A percentile compares a stretch with the other conserved stretches of the same genome.
Evolutionary conservation across 345 rosid species (phyloP).

Genomic region (Hypericum androsaemum): DNA sequence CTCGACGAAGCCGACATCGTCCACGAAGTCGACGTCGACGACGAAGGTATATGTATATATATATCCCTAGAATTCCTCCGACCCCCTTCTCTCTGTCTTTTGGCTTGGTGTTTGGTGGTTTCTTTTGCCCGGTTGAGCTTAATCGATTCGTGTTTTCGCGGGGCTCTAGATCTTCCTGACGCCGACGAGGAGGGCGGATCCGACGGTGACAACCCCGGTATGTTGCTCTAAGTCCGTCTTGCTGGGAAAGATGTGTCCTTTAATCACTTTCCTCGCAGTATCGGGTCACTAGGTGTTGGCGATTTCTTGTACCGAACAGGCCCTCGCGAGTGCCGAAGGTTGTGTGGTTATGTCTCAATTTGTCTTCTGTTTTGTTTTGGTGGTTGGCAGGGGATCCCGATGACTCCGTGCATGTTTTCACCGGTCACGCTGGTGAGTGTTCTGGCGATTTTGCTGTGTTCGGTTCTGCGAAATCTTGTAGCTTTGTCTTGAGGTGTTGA

Average conservation of each 20-base stretch:
- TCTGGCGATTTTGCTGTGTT: neutral
- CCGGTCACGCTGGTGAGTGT: constrained; percentile 64
- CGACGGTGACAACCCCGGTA: constrained; percentile 24
- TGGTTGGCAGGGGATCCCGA: constrained; percentile 47
- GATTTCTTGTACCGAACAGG: too few relatives aligned
- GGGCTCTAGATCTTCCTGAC: constrained; percentile 65
- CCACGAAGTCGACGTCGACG: constrained; percentile 58
- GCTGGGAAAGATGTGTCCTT: too few relatives aligned
- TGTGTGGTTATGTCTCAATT: neutral
- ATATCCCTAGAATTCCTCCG: neutral
- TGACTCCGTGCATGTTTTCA: constrained; percentile 81
- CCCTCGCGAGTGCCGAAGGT: neutral
- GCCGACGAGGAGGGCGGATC: constrained; percentile 31
- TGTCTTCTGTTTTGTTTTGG: neutral
- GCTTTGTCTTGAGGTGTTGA: neutral
- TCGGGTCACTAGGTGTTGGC: too few relatives aligned
- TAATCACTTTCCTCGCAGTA: too few relatives aligned
- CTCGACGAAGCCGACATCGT: constrained; percentile 68
- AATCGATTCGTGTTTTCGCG: neutral
- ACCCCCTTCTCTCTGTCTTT: too few relatives aligned
- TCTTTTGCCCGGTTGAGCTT: neutral
- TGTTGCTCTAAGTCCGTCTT: neutral
- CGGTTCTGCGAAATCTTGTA: neutral
- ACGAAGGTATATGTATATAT: constrained; percentile 46
- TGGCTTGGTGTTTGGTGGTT: neutral